Evolutionary conservation across 345 rosid genomes (phyloP).

Genomic region (Eucalyptus erythrocorys): DNA sequence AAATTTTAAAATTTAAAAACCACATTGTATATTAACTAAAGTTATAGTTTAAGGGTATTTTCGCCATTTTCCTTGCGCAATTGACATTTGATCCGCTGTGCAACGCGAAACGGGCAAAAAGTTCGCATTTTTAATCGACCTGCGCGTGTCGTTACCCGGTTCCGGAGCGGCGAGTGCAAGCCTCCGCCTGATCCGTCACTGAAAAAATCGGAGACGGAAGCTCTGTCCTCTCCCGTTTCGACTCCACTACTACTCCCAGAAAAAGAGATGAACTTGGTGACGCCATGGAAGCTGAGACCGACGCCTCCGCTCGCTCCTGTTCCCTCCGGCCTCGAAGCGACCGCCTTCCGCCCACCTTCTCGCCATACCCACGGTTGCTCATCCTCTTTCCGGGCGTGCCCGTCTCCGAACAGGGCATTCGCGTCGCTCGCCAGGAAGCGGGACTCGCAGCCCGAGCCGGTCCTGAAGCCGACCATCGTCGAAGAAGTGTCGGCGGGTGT

Average conservation of each 20-base stretch:
- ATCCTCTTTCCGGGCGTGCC: not conserved
- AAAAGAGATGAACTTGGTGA: not conserved
- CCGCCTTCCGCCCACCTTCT: not conserved
- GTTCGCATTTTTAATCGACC: not conserved
- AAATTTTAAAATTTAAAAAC: no score
- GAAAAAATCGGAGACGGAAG: not conserved
- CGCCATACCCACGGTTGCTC: not conserved
- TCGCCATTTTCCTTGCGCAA: not conserved
- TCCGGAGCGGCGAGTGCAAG: not conserved
- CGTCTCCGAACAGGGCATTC: not conserved
- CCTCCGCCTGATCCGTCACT: not conserved
- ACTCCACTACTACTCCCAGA: rapidly evolving
- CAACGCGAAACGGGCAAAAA: not conserved
- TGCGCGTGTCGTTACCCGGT: not conserved
- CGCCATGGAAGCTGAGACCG: not conserved
- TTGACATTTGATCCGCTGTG: not conserved
- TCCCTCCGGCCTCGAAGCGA: not conserved
- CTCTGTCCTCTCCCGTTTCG: not conserved
- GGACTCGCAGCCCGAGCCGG: slow-evolving; percentile 13
- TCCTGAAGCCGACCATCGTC: slow-evolving; percentile 22
- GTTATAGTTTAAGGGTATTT: no score
- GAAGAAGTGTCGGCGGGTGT: slow-evolving; percentile 29
- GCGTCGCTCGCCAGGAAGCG: slow-evolving; percentile 35
- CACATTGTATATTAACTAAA: rapidly evolving
- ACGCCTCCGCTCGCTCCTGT: not conserved